Percentiles rank a stretch among this genome's conserved stretches.
Evolutionary conservation across 148 eudicot genomes (phyloP).

Genomic region (Rhododendron williamsianum): DNA sequence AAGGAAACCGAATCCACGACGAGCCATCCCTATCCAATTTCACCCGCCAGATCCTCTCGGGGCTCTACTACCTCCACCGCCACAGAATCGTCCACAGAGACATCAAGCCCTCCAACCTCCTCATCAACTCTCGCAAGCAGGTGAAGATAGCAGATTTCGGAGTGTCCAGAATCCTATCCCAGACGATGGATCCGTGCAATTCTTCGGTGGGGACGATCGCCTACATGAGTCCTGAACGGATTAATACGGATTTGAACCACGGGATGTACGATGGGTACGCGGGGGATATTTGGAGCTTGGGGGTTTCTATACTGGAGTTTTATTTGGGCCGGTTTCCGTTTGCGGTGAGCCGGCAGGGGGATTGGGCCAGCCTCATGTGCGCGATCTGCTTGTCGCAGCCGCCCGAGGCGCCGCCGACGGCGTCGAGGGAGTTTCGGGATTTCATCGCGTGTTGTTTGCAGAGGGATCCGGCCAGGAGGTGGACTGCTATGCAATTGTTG

Average conservation of each 20-base stretch:
- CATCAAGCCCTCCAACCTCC: conserved; percentile 71
- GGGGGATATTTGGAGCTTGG: conserved; percentile 88
- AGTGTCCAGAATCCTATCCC: conserved; percentile 51
- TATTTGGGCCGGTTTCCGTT: conserved; percentile 74
- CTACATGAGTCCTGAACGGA: conserved; percentile 82
- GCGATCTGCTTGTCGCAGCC: conserved; percentile 78
- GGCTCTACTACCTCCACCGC: conserved; percentile 55
- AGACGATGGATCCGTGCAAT: conserved; percentile 83
- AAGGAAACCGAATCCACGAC: conserved; percentile 38
- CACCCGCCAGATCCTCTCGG: conserved; percentile 53
- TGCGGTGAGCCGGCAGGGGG: conserved; percentile 58
- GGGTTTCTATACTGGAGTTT: conserved; percentile 73
- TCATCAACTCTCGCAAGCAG: conserved; percentile 37
- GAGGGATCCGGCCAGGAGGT: conserved; percentile 65
- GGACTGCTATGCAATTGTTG: conserved; percentile 53
- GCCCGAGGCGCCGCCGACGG: conserved; percentile 60
- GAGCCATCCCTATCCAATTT: conserved; percentile 52
- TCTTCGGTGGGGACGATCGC: conserved; percentile 85
- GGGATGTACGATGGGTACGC: conserved; percentile 75
- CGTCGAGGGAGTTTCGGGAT: conserved; percentile 63
- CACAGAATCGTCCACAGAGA: conserved; percentile 70
- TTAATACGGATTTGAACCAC: conserved; percentile 75
- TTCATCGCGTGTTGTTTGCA: conserved; percentile 70
- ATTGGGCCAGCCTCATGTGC: conserved; percentile 79
- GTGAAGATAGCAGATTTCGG: conserved; percentile 87